Base-by-base conservation (phyloP, 2,329 filamentous ascomycete genomes). In the Xylogone sp. region DNA sequence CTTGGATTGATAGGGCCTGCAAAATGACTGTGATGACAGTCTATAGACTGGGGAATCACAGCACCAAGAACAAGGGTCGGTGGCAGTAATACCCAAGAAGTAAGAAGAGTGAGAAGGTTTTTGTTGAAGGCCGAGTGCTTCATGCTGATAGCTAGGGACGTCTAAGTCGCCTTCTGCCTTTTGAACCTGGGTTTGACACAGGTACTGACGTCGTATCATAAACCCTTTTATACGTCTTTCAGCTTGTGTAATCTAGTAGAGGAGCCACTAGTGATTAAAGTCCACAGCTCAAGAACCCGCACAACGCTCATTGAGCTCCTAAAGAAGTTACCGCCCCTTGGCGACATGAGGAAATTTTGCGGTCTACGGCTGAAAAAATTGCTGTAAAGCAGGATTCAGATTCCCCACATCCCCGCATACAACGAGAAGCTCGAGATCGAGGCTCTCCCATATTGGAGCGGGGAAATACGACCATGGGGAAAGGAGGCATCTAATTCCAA, bases 1-100 rank as follows among this genome's bases (percentile, higher is more conserved):
- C 53, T 48, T 19, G 62, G 54, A 48, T 65, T 66, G 7, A 42
- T 21, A 7, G 52, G 52, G 6, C 52, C 52, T 42, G 42, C 12
- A 31, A 43, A 50, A 39, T 50, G 29, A 43, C 39, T 53, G 22
- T 24, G 24, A 29, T 48, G 19, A 21, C 51, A 53, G 48, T 39
- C 16, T 9, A 18, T 24, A 18, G 13, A 13, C 7, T 31, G 27
- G 13, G 27, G 7, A 31, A 13, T 31, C 13, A 13, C 27, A 8
- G 27, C 13, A 8, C 27, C 27, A 31, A 31, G 7, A 7, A 13
- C 27, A 31, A 31, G 27, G 7, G 27, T 31, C 27, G 27, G 8
- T 7, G 7, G 27, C 27, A 31, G 13, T 31, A 13, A 31, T 31
- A 31, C 13, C 8, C 8, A 7, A 31, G 27, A 7, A 31, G 13